These are phyloP conservation scores for Cyberlindnera mrakii DNA, from an alignment of 805 yeast genomes.

Conservation along the genomic window DNA sequence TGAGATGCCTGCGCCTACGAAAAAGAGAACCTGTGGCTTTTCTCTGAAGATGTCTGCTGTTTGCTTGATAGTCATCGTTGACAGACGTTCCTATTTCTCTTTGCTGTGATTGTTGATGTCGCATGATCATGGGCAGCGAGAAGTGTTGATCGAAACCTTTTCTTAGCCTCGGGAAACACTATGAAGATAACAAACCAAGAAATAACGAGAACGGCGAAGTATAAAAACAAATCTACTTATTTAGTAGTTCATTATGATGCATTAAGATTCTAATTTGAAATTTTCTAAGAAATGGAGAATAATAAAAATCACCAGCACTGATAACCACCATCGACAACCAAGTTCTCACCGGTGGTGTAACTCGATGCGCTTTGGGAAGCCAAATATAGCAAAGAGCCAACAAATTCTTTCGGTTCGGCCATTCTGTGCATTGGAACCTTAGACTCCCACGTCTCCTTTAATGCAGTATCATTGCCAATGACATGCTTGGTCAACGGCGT, in stretches of 20 bases:
- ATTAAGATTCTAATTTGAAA: neutral
- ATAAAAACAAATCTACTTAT: too few relatives aligned
- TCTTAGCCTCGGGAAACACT: too few relatives aligned
- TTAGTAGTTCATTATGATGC: too few relatives aligned
- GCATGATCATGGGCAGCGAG: neutral
- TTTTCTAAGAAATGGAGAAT: neutral
- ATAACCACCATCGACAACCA: constrained; percentile 84
- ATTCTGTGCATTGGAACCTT: constrained; percentile 73
- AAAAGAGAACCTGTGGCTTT: constrained; percentile 44
- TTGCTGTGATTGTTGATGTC: neutral
- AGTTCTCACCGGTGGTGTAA: constrained; percentile 79
- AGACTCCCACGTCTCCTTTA: constrained; percentile 68
- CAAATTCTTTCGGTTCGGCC: constrained; percentile 82
- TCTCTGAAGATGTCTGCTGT: constrained; percentile 7
- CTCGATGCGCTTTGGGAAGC: constrained; percentile 65
- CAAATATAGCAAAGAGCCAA: constrained; percentile 69
- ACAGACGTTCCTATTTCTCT: neutral
- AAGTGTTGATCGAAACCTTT: neutral
- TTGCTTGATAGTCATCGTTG: neutral
- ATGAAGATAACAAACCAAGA: too few relatives aligned
- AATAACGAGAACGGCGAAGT: too few relatives aligned
- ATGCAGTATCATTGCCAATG: constrained; percentile 46
- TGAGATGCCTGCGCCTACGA: constrained; percentile 92
- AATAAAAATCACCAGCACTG: constrained; percentile 56
- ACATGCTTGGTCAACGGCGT: constrained; percentile 76